These are phyloP conservation scores for Thalassiosira mediterranea DNA, from an alignment of 352 stramenopile species.

Conservation along the genomic window DNA sequence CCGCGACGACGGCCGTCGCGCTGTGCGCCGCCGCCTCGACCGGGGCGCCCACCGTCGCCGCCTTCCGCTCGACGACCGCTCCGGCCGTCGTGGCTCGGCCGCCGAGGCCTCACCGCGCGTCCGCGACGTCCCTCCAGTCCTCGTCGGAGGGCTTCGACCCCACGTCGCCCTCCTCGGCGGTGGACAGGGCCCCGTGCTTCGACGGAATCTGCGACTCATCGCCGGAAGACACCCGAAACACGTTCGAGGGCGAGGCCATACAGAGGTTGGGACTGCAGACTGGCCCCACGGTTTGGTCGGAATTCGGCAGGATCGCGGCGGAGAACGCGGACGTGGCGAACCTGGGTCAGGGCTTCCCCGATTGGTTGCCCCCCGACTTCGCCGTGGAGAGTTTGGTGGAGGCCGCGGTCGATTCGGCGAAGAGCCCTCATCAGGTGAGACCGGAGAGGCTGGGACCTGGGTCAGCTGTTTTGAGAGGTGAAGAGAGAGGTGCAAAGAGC, in stretches of 20 bases:
- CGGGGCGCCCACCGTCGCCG: no score
- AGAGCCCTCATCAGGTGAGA: slow-evolving; percentile 80
- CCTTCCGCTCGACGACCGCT: no score
- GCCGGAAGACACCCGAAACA: neutral
- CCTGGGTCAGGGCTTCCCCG: slow-evolving; percentile 95
- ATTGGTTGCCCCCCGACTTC: slow-evolving; percentile 89
- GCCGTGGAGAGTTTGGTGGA: slow-evolving; percentile 73
- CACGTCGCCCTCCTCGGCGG: no score
- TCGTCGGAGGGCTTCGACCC: no score
- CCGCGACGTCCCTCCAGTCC: no score
- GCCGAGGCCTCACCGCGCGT: no score
- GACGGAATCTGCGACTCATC: slow-evolving; percentile 45
- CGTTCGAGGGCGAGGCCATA: slow-evolving; percentile 51
- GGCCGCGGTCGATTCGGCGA: slow-evolving; percentile 57
- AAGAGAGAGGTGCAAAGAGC: no score
- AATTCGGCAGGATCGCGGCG: slow-evolving; percentile 74
- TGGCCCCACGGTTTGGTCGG: slow-evolving; percentile 78
- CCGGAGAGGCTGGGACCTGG: no score
- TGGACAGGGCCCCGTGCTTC: slow-evolving; percentile 53
- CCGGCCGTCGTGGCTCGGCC: no score
- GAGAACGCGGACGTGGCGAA: slow-evolving; percentile 88
- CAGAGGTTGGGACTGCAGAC: slow-evolving; percentile 50
- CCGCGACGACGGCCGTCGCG: no score
- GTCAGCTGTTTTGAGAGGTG: no score
- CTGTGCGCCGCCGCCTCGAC: no score